phyloP scores from a whole-genome alignment of 257 asterid genomes.

The Fraxinus excelsior region DNA sequence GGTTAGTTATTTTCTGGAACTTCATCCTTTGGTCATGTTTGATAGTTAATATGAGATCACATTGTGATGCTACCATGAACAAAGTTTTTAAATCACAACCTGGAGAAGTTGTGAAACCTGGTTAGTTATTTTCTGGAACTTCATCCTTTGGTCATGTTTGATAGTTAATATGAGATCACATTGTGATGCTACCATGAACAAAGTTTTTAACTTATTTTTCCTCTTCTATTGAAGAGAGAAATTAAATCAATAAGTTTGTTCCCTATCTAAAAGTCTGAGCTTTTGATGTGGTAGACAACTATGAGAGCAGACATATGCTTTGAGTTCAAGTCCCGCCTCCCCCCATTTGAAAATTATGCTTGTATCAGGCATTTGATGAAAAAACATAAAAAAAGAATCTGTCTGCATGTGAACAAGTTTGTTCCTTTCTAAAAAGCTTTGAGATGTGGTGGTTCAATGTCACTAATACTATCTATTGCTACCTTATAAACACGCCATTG shows the following conservation, averaged over 20 bases:
- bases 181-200: not conserved
- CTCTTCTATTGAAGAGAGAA: not conserved
- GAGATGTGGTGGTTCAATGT: not conserved
- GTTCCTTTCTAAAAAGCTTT: not conserved
- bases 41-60: not conserved
- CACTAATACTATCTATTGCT: not conserved
- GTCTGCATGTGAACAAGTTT: not conserved
- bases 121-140: slow-evolving; percentile 15
- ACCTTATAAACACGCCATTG: not conserved
- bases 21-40: not conserved
- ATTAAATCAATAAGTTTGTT: not conserved
- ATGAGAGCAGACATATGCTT: not conserved
- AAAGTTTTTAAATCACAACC: slow-evolving; percentile 36
- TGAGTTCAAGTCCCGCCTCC: not conserved
- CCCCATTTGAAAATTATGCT: not conserved
- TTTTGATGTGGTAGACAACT: not conserved
- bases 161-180: not conserved
- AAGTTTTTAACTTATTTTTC: slow-evolving; percentile 3
- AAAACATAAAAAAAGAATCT: not conserved
- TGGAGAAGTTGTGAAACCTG: slow-evolving; percentile 48
- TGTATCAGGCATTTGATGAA: not conserved
- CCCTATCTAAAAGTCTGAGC: not conserved
- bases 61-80: not conserved
- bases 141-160: not conserved
- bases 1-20: slow-evolving; percentile 23